Conservation (phyloP, 2,329 filamentous ascomycete species). For the Ceratocystis cubensis region DNA sequence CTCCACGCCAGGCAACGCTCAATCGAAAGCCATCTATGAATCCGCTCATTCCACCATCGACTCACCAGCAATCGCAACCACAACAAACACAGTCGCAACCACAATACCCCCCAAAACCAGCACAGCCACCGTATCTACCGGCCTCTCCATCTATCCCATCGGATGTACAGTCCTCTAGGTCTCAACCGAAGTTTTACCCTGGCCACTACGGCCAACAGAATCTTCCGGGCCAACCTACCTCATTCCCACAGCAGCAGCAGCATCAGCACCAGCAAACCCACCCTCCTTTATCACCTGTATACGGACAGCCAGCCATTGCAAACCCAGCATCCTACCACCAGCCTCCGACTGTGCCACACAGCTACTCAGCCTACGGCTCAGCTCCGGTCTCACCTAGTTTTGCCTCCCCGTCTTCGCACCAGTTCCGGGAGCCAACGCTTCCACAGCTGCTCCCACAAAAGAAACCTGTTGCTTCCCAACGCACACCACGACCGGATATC, state of each 20-base stretch:
- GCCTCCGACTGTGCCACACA: not conserved
- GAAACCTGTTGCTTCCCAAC: not conserved
- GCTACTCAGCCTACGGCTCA: not conserved
- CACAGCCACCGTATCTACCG: slow-evolving; percentile 1
- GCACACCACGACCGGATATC: not conserved
- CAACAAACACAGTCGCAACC: slow-evolving; percentile 14
- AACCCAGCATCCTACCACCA: not conserved
- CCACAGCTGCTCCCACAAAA: slow-evolving; percentile 7
- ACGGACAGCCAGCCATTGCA: not conserved
- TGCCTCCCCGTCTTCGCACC: not conserved
- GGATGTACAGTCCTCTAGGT: not conserved
- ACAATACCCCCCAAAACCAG: slow-evolving; percentile 1
- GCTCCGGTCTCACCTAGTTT: not conserved
- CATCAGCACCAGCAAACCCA: not conserved
- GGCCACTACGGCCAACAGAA: slow-evolving; percentile 10
- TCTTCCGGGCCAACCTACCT: not conserved
- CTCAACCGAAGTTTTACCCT: slow-evolving; percentile 9
- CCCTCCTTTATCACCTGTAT: not conserved
- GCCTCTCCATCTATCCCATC: not conserved
- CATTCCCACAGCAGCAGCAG: slow-evolving; percentile 6
- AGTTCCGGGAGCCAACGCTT: slow-evolving; percentile 5
- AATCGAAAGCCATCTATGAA: slow-evolving; percentile 8
- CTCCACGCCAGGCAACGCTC: slow-evolving; percentile 1
- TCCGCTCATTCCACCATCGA: not conserved
- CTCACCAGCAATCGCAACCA: slow-evolving; percentile 10